These are phyloP conservation scores for Daldinia loculata DNA, from an alignment of 495 filamentous ascomycete species.

Conservation along the genomic window DNA sequence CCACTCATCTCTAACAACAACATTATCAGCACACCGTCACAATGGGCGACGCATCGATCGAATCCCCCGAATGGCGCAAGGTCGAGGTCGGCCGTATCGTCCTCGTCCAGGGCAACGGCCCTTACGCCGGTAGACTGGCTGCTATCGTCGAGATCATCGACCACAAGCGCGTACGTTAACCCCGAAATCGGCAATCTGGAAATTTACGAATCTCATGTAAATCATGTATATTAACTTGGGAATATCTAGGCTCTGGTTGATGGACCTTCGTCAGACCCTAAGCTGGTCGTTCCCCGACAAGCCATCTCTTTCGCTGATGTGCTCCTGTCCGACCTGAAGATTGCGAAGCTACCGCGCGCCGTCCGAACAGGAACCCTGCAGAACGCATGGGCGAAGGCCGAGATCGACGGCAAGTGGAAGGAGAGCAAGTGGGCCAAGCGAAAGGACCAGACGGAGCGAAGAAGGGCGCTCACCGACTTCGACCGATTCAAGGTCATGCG, in stretches of 20 bases:
- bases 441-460: conserved; percentile 79
- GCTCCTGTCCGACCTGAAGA: conserved; percentile 88
- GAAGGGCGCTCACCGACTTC: conserved; percentile 93
- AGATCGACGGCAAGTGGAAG: conserved; percentile 90
- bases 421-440: conserved; percentile 91
- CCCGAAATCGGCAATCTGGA: conserved; percentile 17
- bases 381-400: conserved; percentile 83
- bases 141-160: conserved; percentile 99
- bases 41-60: conserved; percentile 69
- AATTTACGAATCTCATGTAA: conserved; percentile 6
- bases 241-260: conserved; percentile 86
- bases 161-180: conserved; percentile 94
- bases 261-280: conserved; percentile 81
- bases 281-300: conserved; percentile 83
- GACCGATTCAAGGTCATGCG: conserved; percentile 99
- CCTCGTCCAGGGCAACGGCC: conserved; percentile 75
- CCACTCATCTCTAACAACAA: conserved; percentile 30
- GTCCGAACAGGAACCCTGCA: conserved; percentile 83
- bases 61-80: conserved; percentile 81
- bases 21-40: conserved; percentile 44
- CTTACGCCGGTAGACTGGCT: conserved; percentile 84
- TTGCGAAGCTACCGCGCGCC: conserved; percentile 86
- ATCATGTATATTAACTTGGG: conserved; percentile 44
- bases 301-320: conserved; percentile 78
- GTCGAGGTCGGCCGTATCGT: conserved; percentile 98